Conservation (phyloP, 2,329 filamentous ascomycete species). For the Aspergillus jensenii region DNA sequence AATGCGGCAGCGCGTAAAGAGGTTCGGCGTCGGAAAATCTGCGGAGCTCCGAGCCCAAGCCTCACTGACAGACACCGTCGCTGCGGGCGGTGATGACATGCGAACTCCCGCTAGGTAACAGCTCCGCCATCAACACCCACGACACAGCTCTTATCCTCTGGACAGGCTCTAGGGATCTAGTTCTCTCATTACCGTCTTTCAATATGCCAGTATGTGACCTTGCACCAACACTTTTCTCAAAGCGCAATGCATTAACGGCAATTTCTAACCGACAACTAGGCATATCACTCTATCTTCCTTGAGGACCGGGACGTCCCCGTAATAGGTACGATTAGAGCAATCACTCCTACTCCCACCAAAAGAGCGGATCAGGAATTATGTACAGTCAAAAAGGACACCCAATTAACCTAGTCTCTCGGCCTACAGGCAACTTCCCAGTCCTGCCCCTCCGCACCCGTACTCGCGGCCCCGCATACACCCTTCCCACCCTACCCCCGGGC, state of each 20-base stretch:
- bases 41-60: slow-evolving; percentile 24
- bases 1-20: slow-evolving; percentile 39
- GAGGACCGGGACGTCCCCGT: slow-evolving; percentile 70
- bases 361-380: not conserved
- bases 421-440: slow-evolving; percentile 84
- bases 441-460: slow-evolving; percentile 93
- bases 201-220: slow-evolving; percentile 49
- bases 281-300: slow-evolving; percentile 97
- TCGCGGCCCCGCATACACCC: slow-evolving; percentile 88
- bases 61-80: slow-evolving; percentile 14
- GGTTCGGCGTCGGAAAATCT: slow-evolving; percentile 42
- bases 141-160: slow-evolving; percentile 17
- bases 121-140: slow-evolving; percentile 16
- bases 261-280: slow-evolving; percentile 53
- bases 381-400: not conserved
- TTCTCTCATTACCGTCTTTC: slow-evolving; percentile 12
- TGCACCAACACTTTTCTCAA: not conserved
- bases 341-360: not conserved
- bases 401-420: slow-evolving; percentile 25
- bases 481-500: slow-evolving; percentile 64
- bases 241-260: not conserved
- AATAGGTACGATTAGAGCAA: slow-evolving; percentile 51
- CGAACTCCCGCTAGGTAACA: slow-evolving; percentile 16
- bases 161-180: slow-evolving; percentile 21
- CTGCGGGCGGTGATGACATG: slow-evolving; percentile 9